Evolutionary conservation across 768 basidiomycete genomes (phyloP).

Genomic region (Boletus huronensis): DNA sequence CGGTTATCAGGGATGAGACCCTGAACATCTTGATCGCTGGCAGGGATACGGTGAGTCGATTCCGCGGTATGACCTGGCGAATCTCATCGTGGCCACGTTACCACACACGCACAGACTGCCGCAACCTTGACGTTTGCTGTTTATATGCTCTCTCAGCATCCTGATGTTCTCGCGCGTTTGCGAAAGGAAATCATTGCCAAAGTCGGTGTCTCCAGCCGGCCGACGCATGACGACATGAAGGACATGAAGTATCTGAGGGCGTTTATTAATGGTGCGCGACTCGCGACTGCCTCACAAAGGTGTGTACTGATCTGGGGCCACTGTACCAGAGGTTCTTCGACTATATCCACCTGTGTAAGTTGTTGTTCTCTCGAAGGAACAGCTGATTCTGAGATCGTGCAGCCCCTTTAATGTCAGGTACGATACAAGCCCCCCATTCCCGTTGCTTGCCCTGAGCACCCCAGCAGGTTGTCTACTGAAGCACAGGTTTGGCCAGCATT

Average conservation of each 20-base stretch:
- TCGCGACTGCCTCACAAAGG: not conserved
- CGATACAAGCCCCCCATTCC: not conserved
- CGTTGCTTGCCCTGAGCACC: not conserved
- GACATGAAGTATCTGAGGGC: conserved; percentile 65
- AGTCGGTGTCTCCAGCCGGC: conserved; percentile 47
- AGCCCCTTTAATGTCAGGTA: conserved; percentile 25
- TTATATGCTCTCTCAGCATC: conserved; percentile 51
- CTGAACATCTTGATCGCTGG: conserved; percentile 32
- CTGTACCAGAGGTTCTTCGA: conserved; percentile 29
- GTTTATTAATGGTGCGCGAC: conserved; percentile 54
- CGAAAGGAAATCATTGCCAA: conserved; percentile 54
- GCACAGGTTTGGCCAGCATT: conserved; percentile 18
- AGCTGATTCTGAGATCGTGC: conserved; percentile 1
- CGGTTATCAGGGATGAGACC: conserved; percentile 23
- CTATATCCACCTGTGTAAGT: conserved; percentile 32
- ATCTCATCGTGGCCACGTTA: not conserved
- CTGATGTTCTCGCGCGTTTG: conserved; percentile 43
- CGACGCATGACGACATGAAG: conserved; percentile 52
- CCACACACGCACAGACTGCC: conserved; percentile 23
- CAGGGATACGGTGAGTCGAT: conserved; percentile 42
- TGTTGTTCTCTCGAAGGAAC: not conserved
- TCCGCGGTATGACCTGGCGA: not conserved
- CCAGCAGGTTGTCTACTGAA: conserved; percentile 14
- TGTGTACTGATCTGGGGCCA: not conserved
- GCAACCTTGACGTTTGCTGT: conserved; percentile 34